These are phyloP conservation scores for Ascochyta viciae-villosae DNA, from an alignment of 2,329 filamentous ascomycete genomes.

Conservation along the genomic window DNA sequence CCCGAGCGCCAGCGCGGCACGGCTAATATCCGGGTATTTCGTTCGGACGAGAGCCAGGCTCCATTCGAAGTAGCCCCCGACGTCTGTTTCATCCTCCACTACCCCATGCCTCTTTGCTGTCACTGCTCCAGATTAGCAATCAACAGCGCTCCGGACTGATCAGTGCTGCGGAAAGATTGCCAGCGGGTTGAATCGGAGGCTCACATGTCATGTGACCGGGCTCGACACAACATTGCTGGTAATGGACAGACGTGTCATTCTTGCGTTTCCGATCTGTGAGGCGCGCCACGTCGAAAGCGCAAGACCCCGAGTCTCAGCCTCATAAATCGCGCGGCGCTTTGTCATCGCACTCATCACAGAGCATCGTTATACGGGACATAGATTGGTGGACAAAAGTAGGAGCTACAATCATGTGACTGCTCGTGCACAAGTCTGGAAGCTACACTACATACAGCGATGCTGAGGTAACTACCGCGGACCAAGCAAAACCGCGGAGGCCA, in stretches of 20 bases:
- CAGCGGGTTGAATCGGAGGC: conserved; percentile 1
- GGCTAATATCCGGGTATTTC: too few species aligned
- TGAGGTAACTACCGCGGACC: background rate
- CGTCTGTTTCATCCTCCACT: background rate
- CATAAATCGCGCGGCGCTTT: background rate
- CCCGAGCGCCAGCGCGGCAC: too few species aligned
- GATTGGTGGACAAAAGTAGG: background rate
- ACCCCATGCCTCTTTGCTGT: background rate
- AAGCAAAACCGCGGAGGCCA: background rate
- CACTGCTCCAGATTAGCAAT: background rate
- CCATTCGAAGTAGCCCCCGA: background rate
- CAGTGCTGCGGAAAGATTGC: background rate
- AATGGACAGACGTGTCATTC: conserved; percentile 11
- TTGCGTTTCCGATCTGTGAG: conserved; percentile 19
- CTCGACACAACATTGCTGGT: background rate
- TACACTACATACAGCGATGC: background rate
- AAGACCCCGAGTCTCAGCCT: conserved; percentile 2
- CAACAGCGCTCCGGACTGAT: background rate
- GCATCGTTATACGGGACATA: background rate
- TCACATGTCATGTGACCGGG: background rate
- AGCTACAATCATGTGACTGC: background rate
- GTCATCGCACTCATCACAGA: background rate
- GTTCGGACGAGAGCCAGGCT: too few species aligned
- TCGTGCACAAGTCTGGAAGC: background rate
- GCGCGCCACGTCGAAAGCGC: conserved; percentile 10